Conservation (phyloP, 805 yeast species). For the Brettanomyces custersianus region DNA sequence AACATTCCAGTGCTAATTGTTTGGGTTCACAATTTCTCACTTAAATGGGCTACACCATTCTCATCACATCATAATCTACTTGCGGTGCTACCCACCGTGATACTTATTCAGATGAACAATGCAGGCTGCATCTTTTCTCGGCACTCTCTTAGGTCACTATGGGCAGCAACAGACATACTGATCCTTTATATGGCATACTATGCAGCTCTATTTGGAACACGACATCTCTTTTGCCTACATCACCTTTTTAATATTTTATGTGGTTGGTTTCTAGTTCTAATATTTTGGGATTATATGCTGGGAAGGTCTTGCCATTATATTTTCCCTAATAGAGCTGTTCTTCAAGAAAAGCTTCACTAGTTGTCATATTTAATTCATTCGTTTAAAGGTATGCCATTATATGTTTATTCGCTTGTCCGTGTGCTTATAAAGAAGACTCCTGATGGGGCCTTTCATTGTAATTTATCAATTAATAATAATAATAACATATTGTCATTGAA, state of each 20-base stretch:
- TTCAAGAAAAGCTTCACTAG: too few relatives aligned
- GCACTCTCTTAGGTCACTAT: conserved; percentile 17
- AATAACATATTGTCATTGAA: too few relatives aligned
- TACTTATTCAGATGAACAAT: conserved; percentile 46
- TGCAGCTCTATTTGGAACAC: conserved; percentile 62
- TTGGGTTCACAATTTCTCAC: conserved; percentile 68
- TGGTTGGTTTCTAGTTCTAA: conserved; percentile 35
- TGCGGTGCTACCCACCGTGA: conserved; percentile 65
- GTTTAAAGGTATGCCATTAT: too few relatives aligned
- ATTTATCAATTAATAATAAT: too few relatives aligned
- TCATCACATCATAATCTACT: conserved; percentile 78
- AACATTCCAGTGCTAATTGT: conserved; percentile 73
- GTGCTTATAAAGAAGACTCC: too few relatives aligned
- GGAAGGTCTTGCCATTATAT: too few relatives aligned
- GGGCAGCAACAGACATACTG: conserved; percentile 27
- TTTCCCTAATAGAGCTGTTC: too few relatives aligned
- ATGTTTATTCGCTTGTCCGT: too few relatives aligned
- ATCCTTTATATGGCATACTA: conserved; percentile 49
- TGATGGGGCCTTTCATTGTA: too few relatives aligned
- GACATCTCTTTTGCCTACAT: conserved; percentile 81
- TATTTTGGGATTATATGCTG: conserved; percentile 15
- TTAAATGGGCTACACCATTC: conserved; percentile 78
- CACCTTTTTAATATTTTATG: conserved; percentile 61
- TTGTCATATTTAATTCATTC: too few relatives aligned
- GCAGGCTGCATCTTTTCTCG: conserved; percentile 40